A percentile compares a stretch with the other conserved stretches of the same genome.
phyloP scores from a whole-genome alignment of 2,329 filamentous ascomycete genomes.

The Nemania diffusa region DNA sequence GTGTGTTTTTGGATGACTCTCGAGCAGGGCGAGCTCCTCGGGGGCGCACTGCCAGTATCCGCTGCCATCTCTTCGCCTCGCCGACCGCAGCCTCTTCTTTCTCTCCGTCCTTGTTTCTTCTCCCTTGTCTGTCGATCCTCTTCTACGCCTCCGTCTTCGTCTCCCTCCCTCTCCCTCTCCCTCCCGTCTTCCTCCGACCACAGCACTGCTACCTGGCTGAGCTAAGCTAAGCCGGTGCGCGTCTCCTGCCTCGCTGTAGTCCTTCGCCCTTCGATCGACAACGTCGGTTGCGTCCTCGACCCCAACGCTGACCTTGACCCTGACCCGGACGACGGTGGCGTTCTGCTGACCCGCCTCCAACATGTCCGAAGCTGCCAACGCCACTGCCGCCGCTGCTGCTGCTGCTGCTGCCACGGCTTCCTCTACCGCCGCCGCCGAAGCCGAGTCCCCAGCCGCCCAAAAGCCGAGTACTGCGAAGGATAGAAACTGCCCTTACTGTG shows the following conservation, averaged over 20 bases:
- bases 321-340: slow-evolving; percentile 5
- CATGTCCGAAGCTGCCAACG: slow-evolving; percentile 32
- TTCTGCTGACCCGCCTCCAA: neutral
- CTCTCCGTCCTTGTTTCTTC: neutral
- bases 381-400: neutral
- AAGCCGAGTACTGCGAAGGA: slow-evolving; percentile 75
- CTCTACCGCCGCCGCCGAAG: slow-evolving; percentile 23
- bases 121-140: neutral
- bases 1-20: slow-evolving; percentile 34
- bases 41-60: slow-evolving; percentile 35
- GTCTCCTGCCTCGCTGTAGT: neutral
- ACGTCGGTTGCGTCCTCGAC: neutral
- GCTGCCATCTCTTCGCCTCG: neutral
- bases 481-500: slow-evolving; percentile 87
- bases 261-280: neutral
- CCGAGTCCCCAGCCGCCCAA: slow-evolving; percentile 52
- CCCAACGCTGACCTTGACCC: slow-evolving; percentile 25
- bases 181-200: neutral
- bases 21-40: slow-evolving; percentile 37
- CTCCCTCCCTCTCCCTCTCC: neutral
- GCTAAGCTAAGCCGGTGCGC: slow-evolving; percentile 4
- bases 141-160: neutral
- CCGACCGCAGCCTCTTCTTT: neutral
- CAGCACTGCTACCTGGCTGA: slow-evolving; percentile 5
- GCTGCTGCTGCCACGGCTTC: slow-evolving; percentile 19